A percentile compares a stretch with the other conserved stretches of the same genome.
phyloP scores from a whole-genome alignment of 23 red algal species.

The Gracilaria gracilis region DNA sequence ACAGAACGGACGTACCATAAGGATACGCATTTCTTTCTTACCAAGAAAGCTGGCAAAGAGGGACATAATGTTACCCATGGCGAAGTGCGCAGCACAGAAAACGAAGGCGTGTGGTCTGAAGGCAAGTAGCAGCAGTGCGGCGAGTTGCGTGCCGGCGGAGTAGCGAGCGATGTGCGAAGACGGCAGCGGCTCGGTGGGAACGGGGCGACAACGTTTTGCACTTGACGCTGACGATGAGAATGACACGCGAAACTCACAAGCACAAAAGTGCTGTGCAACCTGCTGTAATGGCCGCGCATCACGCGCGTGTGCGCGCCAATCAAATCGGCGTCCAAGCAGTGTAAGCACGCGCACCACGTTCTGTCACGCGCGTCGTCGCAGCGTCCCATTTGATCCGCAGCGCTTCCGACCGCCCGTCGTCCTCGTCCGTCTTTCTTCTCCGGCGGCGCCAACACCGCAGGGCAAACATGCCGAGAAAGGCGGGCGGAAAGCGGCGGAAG shows the following conservation, averaged over 20 bases:
- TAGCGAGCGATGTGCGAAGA: too few relatives aligned
- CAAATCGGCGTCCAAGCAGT: background rate
- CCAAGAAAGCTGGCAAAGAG: constrained; percentile 12
- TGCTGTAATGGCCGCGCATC: background rate
- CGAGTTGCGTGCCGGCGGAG: too few relatives aligned
- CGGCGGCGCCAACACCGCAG: too few relatives aligned
- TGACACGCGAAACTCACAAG: too few relatives aligned
- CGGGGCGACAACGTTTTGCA: background rate
- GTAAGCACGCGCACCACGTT: background rate
- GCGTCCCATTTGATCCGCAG: too few relatives aligned
- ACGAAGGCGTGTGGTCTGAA: background rate
- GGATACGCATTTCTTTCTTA: constrained; percentile 90
- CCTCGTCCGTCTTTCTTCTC: too few relatives aligned
- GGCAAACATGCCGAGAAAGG: constrained; percentile 65
- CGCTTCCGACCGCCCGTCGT: too few relatives aligned
- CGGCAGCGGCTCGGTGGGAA: background rate
- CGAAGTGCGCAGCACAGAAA: background rate
- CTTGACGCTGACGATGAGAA: background rate
- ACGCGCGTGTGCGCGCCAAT: background rate
- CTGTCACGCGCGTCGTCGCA: background rate
- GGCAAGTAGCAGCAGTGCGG: too few relatives aligned
- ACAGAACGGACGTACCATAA: constrained; percentile 79
- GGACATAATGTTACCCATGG: constrained; percentile 8
- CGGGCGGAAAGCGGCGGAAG: constrained; percentile 79
- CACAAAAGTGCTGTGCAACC: background rate